Evolutionary conservation across 345 rosid genomes (phyloP).

Genomic region (Camelina sativa): DNA sequence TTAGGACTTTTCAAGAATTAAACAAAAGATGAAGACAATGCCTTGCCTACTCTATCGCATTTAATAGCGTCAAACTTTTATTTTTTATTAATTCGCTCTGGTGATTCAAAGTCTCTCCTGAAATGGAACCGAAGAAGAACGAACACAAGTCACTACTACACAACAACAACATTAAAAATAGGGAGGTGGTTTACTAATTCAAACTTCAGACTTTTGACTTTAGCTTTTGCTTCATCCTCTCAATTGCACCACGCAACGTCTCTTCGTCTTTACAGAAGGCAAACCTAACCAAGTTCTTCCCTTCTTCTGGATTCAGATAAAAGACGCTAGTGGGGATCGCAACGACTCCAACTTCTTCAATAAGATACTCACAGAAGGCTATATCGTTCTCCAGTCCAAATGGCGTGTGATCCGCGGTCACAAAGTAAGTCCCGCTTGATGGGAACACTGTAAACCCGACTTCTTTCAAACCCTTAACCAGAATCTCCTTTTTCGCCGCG

Average conservation of each 20-base stretch:
- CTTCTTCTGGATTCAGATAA: constrained; percentile 91
- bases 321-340: constrained; percentile 93
- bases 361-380: constrained; percentile 84
- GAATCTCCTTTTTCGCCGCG: constrained; percentile 72
- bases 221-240: constrained; percentile 88
- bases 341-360: constrained; percentile 94
- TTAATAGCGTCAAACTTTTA: not conserved
- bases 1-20: not conserved
- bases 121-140: constrained; percentile 28
- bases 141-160: not conserved
- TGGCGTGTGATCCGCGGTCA: constrained; percentile 88
- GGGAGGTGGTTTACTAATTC: not conserved
- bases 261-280: constrained; percentile 95
- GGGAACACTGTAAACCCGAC: constrained; percentile 91
- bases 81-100: constrained; percentile 7
- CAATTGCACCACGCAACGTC: constrained; percentile 79
- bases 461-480: constrained; percentile 80
- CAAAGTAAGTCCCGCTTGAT: constrained; percentile 93
- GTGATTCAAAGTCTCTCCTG: constrained; percentile 27
- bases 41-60: constrained; percentile 3
- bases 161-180: constrained; percentile 19
- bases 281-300: constrained; percentile 92
- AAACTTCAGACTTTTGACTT: constrained; percentile 49
- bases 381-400: constrained; percentile 79
- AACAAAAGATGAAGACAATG: constrained; percentile 5